phyloP scores from a whole-genome alignment of 768 basidiomycete genomes.

The Jaapia argillacea region DNA sequence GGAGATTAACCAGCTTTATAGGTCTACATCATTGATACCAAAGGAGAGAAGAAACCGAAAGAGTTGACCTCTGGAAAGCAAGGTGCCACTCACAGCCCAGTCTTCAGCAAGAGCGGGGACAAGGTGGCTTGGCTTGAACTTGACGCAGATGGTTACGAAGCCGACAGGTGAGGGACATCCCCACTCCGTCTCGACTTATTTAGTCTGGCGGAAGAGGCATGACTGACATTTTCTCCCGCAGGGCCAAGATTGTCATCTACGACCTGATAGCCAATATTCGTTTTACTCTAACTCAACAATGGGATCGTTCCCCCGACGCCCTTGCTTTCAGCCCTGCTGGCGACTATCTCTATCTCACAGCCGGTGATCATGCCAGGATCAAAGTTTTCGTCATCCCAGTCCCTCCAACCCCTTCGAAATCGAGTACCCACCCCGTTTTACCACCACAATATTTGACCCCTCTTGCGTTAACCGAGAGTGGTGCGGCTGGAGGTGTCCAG shows the following conservation, averaged over 20 bases:
- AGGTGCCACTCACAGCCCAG: slow-evolving; percentile 71
- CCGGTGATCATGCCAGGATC: slow-evolving; percentile 67
- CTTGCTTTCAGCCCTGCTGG: slow-evolving; percentile 48
- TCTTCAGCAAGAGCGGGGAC: slow-evolving; percentile 53
- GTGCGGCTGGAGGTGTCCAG: slow-evolving; percentile 53
- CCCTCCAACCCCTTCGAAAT: slow-evolving; percentile 47
- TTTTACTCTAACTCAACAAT: slow-evolving; percentile 67
- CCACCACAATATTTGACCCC: slow-evolving; percentile 37
- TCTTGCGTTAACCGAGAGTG: slow-evolving; percentile 44
- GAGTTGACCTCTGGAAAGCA: slow-evolving; percentile 80
- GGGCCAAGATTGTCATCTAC: slow-evolving; percentile 71
- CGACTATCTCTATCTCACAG: slow-evolving; percentile 58
- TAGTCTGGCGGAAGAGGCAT: not conserved
- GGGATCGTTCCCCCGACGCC: slow-evolving; percentile 73
- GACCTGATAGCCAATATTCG: slow-evolving; percentile 59
- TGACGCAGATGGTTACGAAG: slow-evolving; percentile 81
- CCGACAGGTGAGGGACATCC: slow-evolving; percentile 47
- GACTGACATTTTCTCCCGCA: slow-evolving; percentile 16
- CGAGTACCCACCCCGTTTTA: slow-evolving; percentile 40
- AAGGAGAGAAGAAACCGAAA: slow-evolving; percentile 35
- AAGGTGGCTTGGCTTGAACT: slow-evolving; percentile 87
- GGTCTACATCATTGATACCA: slow-evolving; percentile 63
- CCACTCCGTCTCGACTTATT: not conserved
- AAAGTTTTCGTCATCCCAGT: slow-evolving; percentile 67
- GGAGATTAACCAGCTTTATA: slow-evolving; percentile 17